Base-by-base conservation (phyloP, 768 basidiomycete species). In the Coprinopsis sp. region DNA sequence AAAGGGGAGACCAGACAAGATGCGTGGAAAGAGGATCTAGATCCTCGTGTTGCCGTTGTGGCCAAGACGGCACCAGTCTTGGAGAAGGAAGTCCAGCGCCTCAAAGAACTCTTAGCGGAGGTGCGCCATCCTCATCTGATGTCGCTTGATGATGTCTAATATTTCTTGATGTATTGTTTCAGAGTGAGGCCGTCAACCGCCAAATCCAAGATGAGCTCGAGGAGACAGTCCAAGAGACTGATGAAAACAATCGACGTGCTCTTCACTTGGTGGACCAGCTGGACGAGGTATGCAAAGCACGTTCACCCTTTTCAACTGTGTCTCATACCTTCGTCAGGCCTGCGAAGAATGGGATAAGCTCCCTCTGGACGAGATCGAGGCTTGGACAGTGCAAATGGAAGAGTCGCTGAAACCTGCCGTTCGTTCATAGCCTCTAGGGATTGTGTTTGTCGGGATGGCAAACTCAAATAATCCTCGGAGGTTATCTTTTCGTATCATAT, bases 11-110 rank as follows among this genome's bases (percentile, higher is more conserved):
- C 62, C 11, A 69, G 69, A 0, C 74, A 71, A 12, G 84, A 88
- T 58, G 55, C 74, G 1, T 91, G 87, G 87, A 76, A 65, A 49
- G 77, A 80, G 39, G 70, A 80, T 46, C 62, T 90, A 24, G 74
- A 78, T 36, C 84, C 89, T 2, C 76, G 70, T 12, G 72, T 71
- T 23, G 84, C 83, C 5, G 76, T 81, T 23, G 71, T 76, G 37
- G 84, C 86, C 1, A 69, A 79, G 42, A 82, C 79, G 0, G 64
- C 87, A 4, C 85, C 87, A 1, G 58, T 81, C 4, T 58, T 91
- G 29, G 67, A 70, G 36, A 59, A 65, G 6, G 71, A 78, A 45
- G 66, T 62, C 5, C 55, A 65, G 28, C 61, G 69, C 44, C 58
- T 78, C 12, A 64, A 62, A 5, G 64, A 66, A 36, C 56, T 66